These are phyloP conservation scores for Plasmodium coatneyi DNA, from an alignment of 169 alveolate genomes.

Conservation along the genomic window DNA sequence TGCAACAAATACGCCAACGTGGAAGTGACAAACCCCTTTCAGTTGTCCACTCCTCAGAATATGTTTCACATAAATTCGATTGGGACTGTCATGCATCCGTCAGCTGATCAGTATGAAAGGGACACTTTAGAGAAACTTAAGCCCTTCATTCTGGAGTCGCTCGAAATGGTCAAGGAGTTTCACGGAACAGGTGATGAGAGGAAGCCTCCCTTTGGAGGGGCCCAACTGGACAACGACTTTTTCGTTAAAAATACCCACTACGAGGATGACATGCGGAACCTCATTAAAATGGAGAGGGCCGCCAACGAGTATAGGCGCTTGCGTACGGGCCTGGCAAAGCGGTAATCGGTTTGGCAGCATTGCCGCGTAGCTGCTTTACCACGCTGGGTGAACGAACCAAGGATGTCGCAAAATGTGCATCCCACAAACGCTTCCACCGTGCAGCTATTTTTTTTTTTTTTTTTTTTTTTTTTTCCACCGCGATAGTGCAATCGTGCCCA, in stretches of 20 bases:
- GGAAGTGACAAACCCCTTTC: background rate
- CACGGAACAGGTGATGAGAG: background rate
- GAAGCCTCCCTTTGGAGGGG: background rate
- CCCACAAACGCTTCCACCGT: background rate
- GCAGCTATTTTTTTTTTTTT: background rate
- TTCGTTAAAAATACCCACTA: slow-evolving; percentile 37
- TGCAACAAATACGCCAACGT: slow-evolving; percentile 21
- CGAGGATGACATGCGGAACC: slow-evolving; percentile 26
- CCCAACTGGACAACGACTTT: slow-evolving; percentile 41
- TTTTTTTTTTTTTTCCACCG: background rate
- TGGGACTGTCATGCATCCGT: slow-evolving; percentile 3
- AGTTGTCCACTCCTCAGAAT: slow-evolving; percentile 31
- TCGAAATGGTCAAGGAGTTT: slow-evolving; percentile 34
- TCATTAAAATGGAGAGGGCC: slow-evolving; percentile 1
- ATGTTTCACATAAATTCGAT: slow-evolving; percentile 60
- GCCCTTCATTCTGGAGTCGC: slow-evolving; percentile 56
- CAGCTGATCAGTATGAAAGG: slow-evolving; percentile 13
- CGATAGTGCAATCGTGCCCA: background rate
- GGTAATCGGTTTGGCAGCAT: background rate
- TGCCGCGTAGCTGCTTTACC: background rate
- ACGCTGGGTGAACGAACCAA: background rate
- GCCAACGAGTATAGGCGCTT: slow-evolving; percentile 34
- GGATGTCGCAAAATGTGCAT: background rate
- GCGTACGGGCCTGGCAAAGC: background rate
- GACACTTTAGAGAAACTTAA: slow-evolving; percentile 34